phyloP scores from a whole-genome alignment of 2,329 filamentous ascomycete species.

The Claviceps digitariae region DNA sequence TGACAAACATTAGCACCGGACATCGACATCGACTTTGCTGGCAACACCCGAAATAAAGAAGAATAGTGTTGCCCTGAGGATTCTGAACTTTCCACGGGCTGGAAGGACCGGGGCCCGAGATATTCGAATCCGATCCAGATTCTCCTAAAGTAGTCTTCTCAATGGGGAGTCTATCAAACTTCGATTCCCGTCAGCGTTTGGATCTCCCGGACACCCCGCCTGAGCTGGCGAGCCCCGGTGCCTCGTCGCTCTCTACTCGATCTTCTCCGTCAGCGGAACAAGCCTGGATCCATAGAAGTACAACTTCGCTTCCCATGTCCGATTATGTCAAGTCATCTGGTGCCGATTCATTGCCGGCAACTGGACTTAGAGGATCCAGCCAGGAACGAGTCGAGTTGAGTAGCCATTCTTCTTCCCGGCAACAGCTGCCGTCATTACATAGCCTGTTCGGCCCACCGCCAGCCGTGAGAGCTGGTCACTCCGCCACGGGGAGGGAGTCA shows the following conservation, averaged over 20 bases:
- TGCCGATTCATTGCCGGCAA: constrained; percentile 28
- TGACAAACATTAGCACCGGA: background rate
- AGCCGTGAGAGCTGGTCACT: constrained; percentile 28
- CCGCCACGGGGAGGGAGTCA: constrained; percentile 33
- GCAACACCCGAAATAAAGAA: background rate
- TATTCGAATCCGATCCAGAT: background rate
- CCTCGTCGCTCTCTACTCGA: constrained; percentile 32
- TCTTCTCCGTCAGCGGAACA: constrained; percentile 29
- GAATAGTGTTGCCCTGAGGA: background rate
- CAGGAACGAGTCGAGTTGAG: constrained; percentile 22
- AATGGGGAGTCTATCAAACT: constrained; percentile 42
- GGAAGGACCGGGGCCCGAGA: background rate
- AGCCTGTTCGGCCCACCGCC: constrained; percentile 40
- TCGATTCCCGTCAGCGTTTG: constrained; percentile 37
- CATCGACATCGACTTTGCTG: background rate
- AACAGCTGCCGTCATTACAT: constrained; percentile 42
- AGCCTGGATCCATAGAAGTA: constrained; percentile 26
- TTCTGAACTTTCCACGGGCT: background rate
- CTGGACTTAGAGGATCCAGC: constrained; percentile 22
- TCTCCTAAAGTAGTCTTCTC: constrained; percentile 19
- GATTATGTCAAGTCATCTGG: constrained; percentile 37
- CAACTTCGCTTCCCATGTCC: constrained; percentile 42
- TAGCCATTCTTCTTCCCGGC: constrained; percentile 20
- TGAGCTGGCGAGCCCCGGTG: constrained; percentile 38
- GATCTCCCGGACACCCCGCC: constrained; percentile 40